Percentiles rank a stretch among this genome's conserved stretches.
Evolutionary conservation across 2,329 filamentous ascomycete genomes (phyloP).

Genomic region (Tympanopsis confertula): DNA sequence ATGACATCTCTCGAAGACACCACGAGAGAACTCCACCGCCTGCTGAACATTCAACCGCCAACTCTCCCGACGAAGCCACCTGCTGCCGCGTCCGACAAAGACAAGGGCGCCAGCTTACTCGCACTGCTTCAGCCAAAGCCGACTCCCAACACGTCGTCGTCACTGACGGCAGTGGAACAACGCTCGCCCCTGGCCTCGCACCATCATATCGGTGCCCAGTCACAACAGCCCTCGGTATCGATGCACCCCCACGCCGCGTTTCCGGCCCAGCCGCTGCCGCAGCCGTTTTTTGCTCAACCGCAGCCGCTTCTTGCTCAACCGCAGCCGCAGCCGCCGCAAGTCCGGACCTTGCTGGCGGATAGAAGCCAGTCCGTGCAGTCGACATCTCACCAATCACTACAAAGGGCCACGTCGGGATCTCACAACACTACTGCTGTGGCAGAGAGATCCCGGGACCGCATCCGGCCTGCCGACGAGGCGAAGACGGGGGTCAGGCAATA

Average conservation of each 20-base stretch:
- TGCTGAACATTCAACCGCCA: slow-evolving; percentile 42
- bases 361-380: slow-evolving; percentile 5
- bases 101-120: slow-evolving; percentile 38
- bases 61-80: slow-evolving; percentile 17
- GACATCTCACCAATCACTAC: slow-evolving; percentile 7
- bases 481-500: too few species aligned
- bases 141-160: slow-evolving; percentile 9
- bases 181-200: slow-evolving; percentile 7
- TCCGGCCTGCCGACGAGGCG: too few species aligned
- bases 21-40: slow-evolving; percentile 33
- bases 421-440: too few species aligned
- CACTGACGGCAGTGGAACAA: slow-evolving; percentile 7
- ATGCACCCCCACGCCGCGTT: background rate
- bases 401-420: background rate
- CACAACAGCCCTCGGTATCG: slow-evolving; percentile 4
- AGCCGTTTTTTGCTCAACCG: slow-evolving; percentile 10
- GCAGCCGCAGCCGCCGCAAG: slow-evolving; percentile 18
- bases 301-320: slow-evolving; percentile 17
- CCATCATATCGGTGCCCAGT: too few species aligned
- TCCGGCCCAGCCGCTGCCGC: slow-evolving; percentile 6
- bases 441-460: too few species aligned
- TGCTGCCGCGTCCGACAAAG: slow-evolving; percentile 11
- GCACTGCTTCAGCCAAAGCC: slow-evolving; percentile 34
- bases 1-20: slow-evolving; percentile 25
- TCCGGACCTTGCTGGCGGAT: slow-evolving; percentile 17